Base-by-base conservation (phyloP, 2,329 filamentous ascomycete species). In the Bipolaris cookei region DNA sequence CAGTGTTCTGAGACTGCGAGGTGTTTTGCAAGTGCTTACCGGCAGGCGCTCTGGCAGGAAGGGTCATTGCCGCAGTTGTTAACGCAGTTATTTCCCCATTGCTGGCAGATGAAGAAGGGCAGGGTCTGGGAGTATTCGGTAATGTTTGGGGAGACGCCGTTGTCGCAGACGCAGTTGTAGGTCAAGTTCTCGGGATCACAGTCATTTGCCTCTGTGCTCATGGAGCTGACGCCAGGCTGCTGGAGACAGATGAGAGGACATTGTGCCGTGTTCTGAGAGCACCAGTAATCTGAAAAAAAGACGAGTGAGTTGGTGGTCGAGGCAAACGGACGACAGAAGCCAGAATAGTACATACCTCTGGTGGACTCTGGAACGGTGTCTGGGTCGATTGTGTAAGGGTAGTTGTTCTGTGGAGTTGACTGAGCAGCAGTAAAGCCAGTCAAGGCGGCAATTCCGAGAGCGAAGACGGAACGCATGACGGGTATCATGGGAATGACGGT, bases 111-210 rank as follows among this genome's bases (percentile, higher is more conserved):
- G 79, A 88, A 91, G 83, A 86, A 94, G 32, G 91, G 90, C 23
- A 95, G 81, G 1, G 90, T 93, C 66, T 91, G 83, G 18, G 88
- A 88, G 83, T 89, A 95, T 77, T 93, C 84, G 69, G 88, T 86
- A 46, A 91, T 78, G 78, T 93, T 92, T 65, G 90, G 90, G 50
- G 83, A 78, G 60, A 83, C 74, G 72, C 85, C 84, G 67, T 89
- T 83, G 61, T 83, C 82, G 80, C 90, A 95, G 66, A 91, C 80
- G 76, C 90, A 95, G 62, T 82, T 81, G 78, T 89, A 94, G n/a
- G 79, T 82, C 47, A 94, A 82, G 18, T 81, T 79, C 49, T 82
- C 63, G 47, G 88, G 68, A 72, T 92, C 83, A 74, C 90, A 94
- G 6, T 81, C 81, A 79, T 94, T 93, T 61, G 80, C 76, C 42